Evolutionary conservation across 2,329 filamentous ascomycete genomes (phyloP), one percentile per base, ranked within the genome.

Genomic region (Didymellaceae sp.): DNA sequence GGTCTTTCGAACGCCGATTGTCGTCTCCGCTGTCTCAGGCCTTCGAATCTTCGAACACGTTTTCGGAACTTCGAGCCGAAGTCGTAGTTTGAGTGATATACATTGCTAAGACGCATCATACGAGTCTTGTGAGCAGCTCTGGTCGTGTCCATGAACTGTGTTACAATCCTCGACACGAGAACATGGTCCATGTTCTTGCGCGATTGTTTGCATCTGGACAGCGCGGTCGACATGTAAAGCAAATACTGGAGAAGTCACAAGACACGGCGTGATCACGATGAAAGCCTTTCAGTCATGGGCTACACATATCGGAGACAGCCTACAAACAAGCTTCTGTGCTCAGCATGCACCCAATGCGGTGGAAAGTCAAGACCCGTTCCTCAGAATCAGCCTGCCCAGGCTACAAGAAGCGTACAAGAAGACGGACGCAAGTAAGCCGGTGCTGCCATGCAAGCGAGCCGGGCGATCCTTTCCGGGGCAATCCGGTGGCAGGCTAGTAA

Each of bases 191-290:
- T 21, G 46, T 39, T 44, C 25, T 33, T 4, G 17, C 26, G 32
- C 31, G 7, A n/a, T 32, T 30, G 26, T 16, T 8, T n/a, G 5
- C 13, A 33, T 39, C 34, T 11, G 7, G 20, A 25, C 14, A 42
- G 37, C 32, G 34, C 42, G 22, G 22, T 26, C 24, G 31, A 34
- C 22, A 40, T n/a, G 24, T 26, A 31, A 31, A n/a, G 20, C 22
- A 51, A 43, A 40, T 52, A 45, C 40, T 46, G 41, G 49, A 52
- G 52, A 45, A 41, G 13, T 43, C 45, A 53, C 52, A 42, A 51
- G 52, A 58, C 51, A 55, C 35, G 26, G 45, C 35, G 38, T 52
- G 43, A 49, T 18, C n/a, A 24, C 34, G 13, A 14, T 25, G 47
- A 37, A 52, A n/a, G n/a, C 49, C 45, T 43, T 39, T 41, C 38